phyloP scores from a whole-genome alignment of 768 basidiomycete species.

The Terana coerulea region DNA sequence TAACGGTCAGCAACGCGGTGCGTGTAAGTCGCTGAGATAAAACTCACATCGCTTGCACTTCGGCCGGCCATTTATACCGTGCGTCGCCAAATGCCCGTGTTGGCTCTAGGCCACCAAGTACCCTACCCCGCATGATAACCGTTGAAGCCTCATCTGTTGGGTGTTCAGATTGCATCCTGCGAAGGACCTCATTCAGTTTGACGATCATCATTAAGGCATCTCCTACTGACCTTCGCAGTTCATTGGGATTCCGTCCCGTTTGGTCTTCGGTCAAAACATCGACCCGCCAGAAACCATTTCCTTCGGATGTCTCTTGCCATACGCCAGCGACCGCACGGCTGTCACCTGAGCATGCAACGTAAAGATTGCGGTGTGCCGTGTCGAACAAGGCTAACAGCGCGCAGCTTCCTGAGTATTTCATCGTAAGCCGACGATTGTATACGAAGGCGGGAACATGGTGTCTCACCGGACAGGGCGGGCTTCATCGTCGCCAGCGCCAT shows the following conservation, averaged over 20 bases:
- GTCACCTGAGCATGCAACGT: slow-evolving; percentile 91
- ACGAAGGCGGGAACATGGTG: slow-evolving; percentile 1
- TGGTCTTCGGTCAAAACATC: slow-evolving; percentile 96
- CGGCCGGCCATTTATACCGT: slow-evolving; percentile 81
- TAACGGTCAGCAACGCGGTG: too few relatives aligned
- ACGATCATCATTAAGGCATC: background rate
- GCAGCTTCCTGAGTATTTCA: slow-evolving; percentile 64
- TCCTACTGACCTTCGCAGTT: slow-evolving; percentile 65
- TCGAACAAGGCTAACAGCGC: slow-evolving; percentile 88
- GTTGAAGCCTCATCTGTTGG: slow-evolving; percentile 67
- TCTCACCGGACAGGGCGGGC: slow-evolving; percentile 74
- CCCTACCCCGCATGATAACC: slow-evolving; percentile 76
- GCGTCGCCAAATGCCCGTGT: slow-evolving; percentile 86
- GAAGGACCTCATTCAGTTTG: background rate
- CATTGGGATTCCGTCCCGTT: slow-evolving; percentile 87
- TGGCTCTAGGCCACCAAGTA: slow-evolving; percentile 87
- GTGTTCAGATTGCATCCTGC: slow-evolving; percentile 78
- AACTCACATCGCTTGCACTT: slow-evolving; percentile 66
- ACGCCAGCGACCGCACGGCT: slow-evolving; percentile 94
- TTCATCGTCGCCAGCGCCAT: slow-evolving; percentile 68
- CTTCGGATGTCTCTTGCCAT: slow-evolving; percentile 67
- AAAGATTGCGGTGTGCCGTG: slow-evolving; percentile 74
- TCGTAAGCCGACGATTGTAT: slow-evolving; percentile 14
- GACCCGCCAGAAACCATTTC: slow-evolving; percentile 78
- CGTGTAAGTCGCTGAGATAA: background rate